A percentile compares a stretch with the other conserved stretches of the same genome.
Conservation (phyloP, 148 eudicot genomes). For the Fallopia convolvulus region DNA sequence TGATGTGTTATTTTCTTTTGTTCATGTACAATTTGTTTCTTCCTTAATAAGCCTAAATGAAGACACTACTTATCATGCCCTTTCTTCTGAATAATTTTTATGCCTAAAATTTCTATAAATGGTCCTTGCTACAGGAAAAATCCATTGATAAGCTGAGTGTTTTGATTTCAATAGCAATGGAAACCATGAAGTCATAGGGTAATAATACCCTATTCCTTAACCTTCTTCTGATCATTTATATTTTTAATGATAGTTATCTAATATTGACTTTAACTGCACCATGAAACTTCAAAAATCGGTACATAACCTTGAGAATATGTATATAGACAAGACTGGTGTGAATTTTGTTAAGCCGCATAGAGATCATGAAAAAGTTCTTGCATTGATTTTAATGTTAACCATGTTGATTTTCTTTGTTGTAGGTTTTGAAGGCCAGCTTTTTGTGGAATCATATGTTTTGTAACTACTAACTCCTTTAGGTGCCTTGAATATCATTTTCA, state of each 20-base stretch:
- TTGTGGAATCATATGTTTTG: constrained; percentile 56
- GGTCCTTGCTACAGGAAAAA: constrained; percentile 51
- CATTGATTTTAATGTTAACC: neutral
- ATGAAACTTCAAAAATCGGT: constrained; percentile 74
- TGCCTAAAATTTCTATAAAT: neutral
- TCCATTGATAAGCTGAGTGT: constrained; percentile 78
- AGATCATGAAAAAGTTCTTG: constrained; percentile 60
- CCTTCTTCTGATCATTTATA: neutral
- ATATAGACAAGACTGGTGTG: constrained; percentile 41
- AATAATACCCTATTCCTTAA: neutral
- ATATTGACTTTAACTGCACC: constrained; percentile 12
- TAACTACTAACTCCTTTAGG: no score
- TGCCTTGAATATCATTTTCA: no score
- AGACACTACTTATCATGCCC: no score
- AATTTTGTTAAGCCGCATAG: constrained; percentile 48
- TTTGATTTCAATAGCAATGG: constrained; percentile 80
- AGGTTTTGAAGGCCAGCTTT: constrained; percentile 79
- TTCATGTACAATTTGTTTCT: no score
- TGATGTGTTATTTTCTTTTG: no score
- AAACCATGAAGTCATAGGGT: constrained; percentile 78
- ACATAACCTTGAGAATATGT: constrained; percentile 49
- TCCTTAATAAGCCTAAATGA: no score
- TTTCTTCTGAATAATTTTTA: no score
- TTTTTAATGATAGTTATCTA: neutral
- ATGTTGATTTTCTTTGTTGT: constrained; percentile 9